Evolutionary conservation across 257 asterid species (phyloP).

Genomic region (Datura wrightii): DNA sequence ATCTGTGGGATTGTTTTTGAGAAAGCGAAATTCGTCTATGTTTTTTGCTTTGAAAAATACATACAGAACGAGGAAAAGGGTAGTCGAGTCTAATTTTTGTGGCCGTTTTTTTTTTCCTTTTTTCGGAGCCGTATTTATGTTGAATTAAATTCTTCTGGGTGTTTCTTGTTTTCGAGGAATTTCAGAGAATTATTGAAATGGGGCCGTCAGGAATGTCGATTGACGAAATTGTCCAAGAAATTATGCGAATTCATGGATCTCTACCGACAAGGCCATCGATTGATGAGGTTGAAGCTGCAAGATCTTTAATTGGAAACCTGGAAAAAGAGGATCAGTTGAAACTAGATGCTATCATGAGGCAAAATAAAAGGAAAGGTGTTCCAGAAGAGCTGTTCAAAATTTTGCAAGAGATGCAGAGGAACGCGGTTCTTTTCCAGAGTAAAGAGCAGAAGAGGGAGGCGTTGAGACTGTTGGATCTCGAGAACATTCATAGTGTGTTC

Average conservation of each 20-base stretch:
- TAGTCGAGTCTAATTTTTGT: conserved; percentile 17
- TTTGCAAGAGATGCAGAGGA: conserved; percentile 76
- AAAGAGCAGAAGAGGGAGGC: conserved; percentile 78
- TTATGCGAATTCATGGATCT: conserved; percentile 77
- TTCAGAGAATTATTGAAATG: conserved; percentile 36
- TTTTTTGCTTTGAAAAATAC: background rate
- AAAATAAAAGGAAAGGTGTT: conserved; percentile 63
- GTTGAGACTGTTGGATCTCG: conserved; percentile 75
- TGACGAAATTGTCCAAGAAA: conserved; percentile 74
- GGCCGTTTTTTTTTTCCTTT: background rate
- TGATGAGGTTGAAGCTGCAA: conserved; percentile 86
- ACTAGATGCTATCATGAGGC: conserved; percentile 64
- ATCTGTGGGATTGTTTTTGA: background rate
- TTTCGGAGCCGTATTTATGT: background rate
- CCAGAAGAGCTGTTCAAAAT: conserved; percentile 77
- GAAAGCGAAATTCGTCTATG: conserved; percentile 26
- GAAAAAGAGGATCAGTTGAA: conserved; percentile 80
- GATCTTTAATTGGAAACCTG: conserved; percentile 57
- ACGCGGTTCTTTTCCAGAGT: conserved; percentile 60
- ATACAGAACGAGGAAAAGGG: background rate
- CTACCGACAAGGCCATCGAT: conserved; percentile 77
- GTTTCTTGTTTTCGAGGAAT: background rate
- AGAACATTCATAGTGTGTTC: conserved; percentile 57
- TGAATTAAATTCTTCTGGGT: background rate
- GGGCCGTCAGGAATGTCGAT: conserved; percentile 52